A percentile compares a stretch with the other conserved stretches of the same genome.
Conservation (phyloP, 305 asterid species). For the Plantago rigida region DNA sequence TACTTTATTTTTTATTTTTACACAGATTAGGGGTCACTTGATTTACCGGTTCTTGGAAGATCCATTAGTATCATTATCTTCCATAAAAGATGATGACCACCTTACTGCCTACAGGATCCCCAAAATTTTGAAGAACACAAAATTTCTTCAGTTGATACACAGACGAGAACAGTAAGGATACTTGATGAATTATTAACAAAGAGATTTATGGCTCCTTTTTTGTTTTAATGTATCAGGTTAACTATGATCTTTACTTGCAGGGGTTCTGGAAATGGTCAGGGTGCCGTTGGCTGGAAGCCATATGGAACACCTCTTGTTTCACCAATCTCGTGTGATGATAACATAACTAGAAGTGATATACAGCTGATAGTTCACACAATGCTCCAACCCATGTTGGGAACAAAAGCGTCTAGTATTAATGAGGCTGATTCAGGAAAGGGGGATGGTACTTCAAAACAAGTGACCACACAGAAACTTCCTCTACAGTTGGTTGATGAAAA, state of each 20-base stretch:
- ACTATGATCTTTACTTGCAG: constrained; percentile 33
- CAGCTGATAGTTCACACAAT: constrained; percentile 75
- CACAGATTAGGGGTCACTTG: constrained; percentile 83
- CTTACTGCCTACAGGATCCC: constrained; percentile 93
- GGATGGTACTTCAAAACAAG: constrained; percentile 41
- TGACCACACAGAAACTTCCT: constrained; percentile 59
- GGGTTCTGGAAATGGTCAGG: constrained; percentile 67
- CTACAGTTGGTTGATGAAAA: constrained; percentile 90
- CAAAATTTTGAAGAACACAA: constrained; percentile 57
- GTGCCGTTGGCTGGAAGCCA: constrained; percentile 77
- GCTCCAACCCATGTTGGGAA: constrained; percentile 76
- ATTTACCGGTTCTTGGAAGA: constrained; percentile 89
- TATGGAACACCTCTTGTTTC: constrained; percentile 97
- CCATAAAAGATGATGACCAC: constrained; percentile 90
- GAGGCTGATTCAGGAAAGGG: constrained; percentile 43
- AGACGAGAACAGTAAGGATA: constrained; percentile 79
- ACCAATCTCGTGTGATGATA: constrained; percentile 76
- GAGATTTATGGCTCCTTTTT: background rate
- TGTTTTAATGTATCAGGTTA: constrained; percentile 19
- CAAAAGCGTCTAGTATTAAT: constrained; percentile 34
- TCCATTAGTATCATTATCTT: constrained; percentile 64
- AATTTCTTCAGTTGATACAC: constrained; percentile 89
- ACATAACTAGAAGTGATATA: constrained; percentile 69
- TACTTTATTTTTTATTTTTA: constrained; percentile 21
- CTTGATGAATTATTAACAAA: constrained; percentile 1